A percentile compares a stretch with the other conserved stretches of the same genome.
Evolutionary conservation across 345 rosid species (phyloP).

Genomic region (Pelargonium nanum): DNA sequence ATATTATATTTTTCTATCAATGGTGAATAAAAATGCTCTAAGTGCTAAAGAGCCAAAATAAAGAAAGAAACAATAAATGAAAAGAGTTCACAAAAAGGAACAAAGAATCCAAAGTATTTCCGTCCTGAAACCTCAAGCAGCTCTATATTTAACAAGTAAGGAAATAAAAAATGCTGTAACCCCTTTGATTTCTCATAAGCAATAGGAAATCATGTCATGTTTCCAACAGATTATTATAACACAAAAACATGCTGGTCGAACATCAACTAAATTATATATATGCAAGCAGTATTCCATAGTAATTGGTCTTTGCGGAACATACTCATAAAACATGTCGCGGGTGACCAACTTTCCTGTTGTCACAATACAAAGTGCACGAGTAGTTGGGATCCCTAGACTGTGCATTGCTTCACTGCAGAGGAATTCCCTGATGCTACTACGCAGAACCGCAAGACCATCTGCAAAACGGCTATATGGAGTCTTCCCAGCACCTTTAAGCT

Average conservation of each 20-base stretch:
- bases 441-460: constrained; percentile 94
- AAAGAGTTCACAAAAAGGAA: not conserved
- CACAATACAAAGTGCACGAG: constrained; percentile 90
- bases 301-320: constrained; percentile 22
- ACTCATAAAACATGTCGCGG: constrained; percentile 99
- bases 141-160: not conserved
- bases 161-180: not conserved
- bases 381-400: constrained; percentile 86
- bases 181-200: not conserved
- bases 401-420: constrained; percentile 95
- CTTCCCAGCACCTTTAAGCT: constrained; percentile 93
- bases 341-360: constrained; percentile 83
- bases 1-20: too few species aligned
- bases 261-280: not conserved
- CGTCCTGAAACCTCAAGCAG: not conserved
- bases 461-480: constrained; percentile 98
- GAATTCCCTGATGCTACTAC: constrained; percentile 92
- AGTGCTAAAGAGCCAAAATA: too few species aligned
- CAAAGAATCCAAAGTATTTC: not conserved
- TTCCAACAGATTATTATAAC: not conserved
- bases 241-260: not conserved
- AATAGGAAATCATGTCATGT: not conserved
- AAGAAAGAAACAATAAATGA: not conserved
- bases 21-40: too few species aligned
- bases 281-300: not conserved